Evolutionary conservation across 495 filamentous ascomycete species (phyloP), one percentile per base, ranked within the genome.

Genomic region (Neurospora cerealis): DNA sequence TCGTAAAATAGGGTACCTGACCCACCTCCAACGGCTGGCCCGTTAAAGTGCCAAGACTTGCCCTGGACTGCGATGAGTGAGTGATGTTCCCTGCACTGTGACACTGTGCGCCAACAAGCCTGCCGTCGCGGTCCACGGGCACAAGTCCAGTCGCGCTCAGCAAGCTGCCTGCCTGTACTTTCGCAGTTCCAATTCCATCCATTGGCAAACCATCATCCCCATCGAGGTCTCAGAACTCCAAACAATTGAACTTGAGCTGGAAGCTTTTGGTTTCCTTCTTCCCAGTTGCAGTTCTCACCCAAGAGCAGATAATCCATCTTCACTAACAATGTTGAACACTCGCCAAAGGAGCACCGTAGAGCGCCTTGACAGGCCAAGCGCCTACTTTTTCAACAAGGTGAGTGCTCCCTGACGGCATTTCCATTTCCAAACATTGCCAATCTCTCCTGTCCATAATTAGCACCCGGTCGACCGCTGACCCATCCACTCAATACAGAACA

Each of bases 331-430:
- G 54, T 19, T 66, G 28, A 66, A 66, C 28, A 66, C 54, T 66
- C 54, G 74, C 32, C 75, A 71, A 74, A 81, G 86, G 74, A 88
- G 88, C 74, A 97, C 94, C 1, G 92, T 97, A 41, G 94, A 97
- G 69, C 85, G 94, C 72, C 88, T 97, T 69, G 94, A 97, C 81
- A 91, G 90, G 80, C 93, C 94, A 3, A 97, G 94, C 80, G 92
- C 94, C 74, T 97, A 97, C 83, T 95, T 93, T 76, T 83, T 88
- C 44, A 90, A 87, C 83, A 90, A 93, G 80, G 94, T 97, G 83
- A 80, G 80, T 78, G 54, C 54, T 66, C 54, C 54, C 28, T 60
- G 48, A 60, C 54, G 54, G 54, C 54, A 66, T 73, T 40, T 15
- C 71, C 11, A 44, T 37, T 7, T 15, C 37, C 60, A 66, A 62